Evolutionary conservation across 2,329 filamentous ascomycete species (phyloP).

Genomic region (Sporothrix protearum): DNA sequence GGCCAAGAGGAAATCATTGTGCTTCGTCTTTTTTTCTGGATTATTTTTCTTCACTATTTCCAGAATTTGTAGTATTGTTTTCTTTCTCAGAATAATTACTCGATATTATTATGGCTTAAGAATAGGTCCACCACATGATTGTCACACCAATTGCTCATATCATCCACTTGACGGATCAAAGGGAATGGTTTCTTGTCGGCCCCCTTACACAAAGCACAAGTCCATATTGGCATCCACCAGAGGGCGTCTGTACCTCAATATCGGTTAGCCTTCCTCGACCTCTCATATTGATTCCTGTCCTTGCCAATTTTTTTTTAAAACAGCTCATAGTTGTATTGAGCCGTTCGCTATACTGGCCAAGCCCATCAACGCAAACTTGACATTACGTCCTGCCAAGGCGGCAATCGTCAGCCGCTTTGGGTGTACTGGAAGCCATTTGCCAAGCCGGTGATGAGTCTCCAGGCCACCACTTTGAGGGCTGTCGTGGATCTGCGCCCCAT

Average conservation of each 20-base stretch:
- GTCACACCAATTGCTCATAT: background rate
- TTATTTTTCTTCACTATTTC: too few relatives aligned
- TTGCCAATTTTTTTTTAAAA: background rate
- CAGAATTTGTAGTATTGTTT: too few relatives aligned
- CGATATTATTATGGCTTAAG: too few relatives aligned
- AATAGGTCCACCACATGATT: background rate
- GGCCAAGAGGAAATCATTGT: too few relatives aligned
- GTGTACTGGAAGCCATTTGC: background rate
- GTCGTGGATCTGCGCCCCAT: background rate
- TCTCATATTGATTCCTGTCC: background rate
- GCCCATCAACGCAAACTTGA: background rate
- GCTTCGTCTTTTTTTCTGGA: too few relatives aligned
- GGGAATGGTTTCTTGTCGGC: background rate
- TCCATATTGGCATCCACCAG: background rate
- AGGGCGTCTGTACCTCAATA: background rate
- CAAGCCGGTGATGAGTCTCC: background rate
- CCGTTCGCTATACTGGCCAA: background rate
- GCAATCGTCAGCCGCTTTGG: background rate
- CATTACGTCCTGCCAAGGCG: background rate
- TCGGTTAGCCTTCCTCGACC: background rate
- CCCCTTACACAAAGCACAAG: background rate
- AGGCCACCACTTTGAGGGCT: background rate
- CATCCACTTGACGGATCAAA: background rate
- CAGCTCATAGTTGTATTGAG: too few relatives aligned
- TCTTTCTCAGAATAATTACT: too few relatives aligned